Evolutionary conservation across 2,329 filamentous ascomycete species (phyloP).

Genomic region (Ophiobolus disseminans): DNA sequence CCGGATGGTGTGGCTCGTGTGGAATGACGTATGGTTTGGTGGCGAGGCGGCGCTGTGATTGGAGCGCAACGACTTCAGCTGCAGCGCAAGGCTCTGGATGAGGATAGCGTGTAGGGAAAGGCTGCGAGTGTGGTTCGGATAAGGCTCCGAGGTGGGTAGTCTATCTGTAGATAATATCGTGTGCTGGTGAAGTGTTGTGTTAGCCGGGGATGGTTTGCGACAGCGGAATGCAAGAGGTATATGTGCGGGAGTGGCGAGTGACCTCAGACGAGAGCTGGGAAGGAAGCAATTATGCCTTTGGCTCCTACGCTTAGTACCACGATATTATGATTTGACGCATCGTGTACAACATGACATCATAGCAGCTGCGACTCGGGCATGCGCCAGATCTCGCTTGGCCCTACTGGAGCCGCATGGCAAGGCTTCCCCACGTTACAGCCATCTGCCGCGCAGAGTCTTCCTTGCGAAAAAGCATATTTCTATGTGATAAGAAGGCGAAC

Average conservation of each 20-base stretch:
- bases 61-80: constrained; percentile 26
- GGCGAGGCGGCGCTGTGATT: constrained; percentile 36
- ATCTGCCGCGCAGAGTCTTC: constrained; percentile 2
- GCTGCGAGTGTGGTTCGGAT: constrained; percentile 13
- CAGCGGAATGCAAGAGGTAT: not conserved
- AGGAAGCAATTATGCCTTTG: constrained; percentile 21
- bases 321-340: constrained; percentile 17
- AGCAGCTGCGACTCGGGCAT: constrained; percentile 4
- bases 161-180: constrained; percentile 15
- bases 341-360: constrained; percentile 23
- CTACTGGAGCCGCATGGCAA: constrained; percentile 20
- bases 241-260: constrained; percentile 11
- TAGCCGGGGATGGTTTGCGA: constrained; percentile 2
- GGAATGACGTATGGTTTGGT: constrained; percentile 43
- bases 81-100: constrained; percentile 27
- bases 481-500: not conserved
- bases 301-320: constrained; percentile 13
- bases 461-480: constrained; percentile 4
- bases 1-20: constrained; percentile 24
- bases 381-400: constrained; percentile 5
- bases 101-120: constrained; percentile 30
- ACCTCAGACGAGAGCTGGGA: constrained; percentile 7
- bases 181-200: constrained; percentile 7
- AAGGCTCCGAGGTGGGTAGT: not conserved
- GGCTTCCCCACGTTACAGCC: constrained; percentile 5